phyloP scores from a whole-genome alignment of 805 yeast genomes.

The Schizosaccharomyces cryophilus region DNA sequence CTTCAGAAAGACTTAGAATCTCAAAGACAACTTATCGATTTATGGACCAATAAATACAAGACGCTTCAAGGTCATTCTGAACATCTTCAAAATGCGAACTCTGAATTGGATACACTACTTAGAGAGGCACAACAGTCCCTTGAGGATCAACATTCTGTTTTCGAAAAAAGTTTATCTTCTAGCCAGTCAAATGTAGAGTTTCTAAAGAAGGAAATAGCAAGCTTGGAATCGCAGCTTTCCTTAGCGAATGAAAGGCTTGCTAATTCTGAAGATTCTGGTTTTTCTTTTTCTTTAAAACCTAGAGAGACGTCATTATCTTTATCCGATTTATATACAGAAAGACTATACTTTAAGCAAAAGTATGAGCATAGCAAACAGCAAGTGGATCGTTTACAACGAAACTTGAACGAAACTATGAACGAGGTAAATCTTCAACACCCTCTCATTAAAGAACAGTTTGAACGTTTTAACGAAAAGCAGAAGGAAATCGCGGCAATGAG shows the following conservation, averaged over 20 bases:
- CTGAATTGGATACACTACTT: background rate
- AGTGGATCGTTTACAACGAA: constrained; percentile 43
- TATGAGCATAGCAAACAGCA: constrained; percentile 44
- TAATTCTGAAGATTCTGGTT: background rate
- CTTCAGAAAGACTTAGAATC: background rate
- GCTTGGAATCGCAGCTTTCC: background rate
- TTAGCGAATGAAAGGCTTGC: background rate
- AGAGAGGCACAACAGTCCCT: background rate
- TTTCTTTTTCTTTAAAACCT: background rate
- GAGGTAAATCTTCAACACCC: constrained; percentile 69
- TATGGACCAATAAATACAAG: background rate
- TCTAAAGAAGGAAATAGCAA: background rate
- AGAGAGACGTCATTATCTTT: background rate
- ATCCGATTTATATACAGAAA: background rate
- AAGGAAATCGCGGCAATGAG: constrained; percentile 30
- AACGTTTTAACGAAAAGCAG: constrained; percentile 32
- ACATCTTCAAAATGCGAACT: background rate
- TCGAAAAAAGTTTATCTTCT: background rate
- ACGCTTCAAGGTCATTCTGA: background rate
- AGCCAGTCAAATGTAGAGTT: background rate
- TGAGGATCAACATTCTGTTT: background rate
- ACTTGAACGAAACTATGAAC: constrained; percentile 42
- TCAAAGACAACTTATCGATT: background rate
- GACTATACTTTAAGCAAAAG: constrained; percentile 27
- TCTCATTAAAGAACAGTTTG: constrained; percentile 38